Base-by-base conservation (phyloP, 805 yeast species). In the Brettanomyces naardenensis region DNA sequence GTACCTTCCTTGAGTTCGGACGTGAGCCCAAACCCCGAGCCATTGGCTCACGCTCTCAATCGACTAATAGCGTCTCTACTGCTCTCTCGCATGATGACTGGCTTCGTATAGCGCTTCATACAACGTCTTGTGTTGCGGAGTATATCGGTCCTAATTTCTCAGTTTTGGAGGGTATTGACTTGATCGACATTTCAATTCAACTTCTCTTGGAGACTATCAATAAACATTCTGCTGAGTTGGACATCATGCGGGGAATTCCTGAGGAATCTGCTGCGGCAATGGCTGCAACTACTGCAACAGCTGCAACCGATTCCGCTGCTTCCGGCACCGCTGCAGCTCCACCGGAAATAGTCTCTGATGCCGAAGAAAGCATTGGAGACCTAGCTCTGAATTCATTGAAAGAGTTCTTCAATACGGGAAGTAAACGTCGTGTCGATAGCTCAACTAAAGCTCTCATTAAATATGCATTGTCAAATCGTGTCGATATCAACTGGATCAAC, bases 321-420 rank as follows among this genome's bases (percentile, higher is more conserved):
- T n/a, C n/a, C n/a, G n/a, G n/a, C 31, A 28, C 11, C n/a, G 31
- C 11, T 14, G 31, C n/a, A 11, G 31, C n/a, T 14, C 10, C 31
- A 7, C 10, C 31, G n/a, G 15, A 13, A 13, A 5, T 7, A 15
- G 14, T 7, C 14, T n/a, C 31, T 7, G 31, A n/a, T 28, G 7
- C 18, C 31, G 31, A 15, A 9, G 31, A n/a, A n/a, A 26, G 29
- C 3, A 34, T 47, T 5, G 49, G 45, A 7, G 45, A 42, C 1
- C 33, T 41, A 9, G 49, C 59, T 3, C 46, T 55, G 17, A 34
- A 40, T 6, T 70, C 85, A 0, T 62, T 89, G 44, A 70, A 69
- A 36, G 55, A 75, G 1, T 71, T 78, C 39, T 87, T 85, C 54
- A 75, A 76, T 47, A 75, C 92, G 1, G 62, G 73, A 2, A 72